Evolutionary conservation across 179 eudicot genomes (phyloP), one percentile per base, ranked within the genome.

Genomic region (Spinacia oleracea): DNA sequence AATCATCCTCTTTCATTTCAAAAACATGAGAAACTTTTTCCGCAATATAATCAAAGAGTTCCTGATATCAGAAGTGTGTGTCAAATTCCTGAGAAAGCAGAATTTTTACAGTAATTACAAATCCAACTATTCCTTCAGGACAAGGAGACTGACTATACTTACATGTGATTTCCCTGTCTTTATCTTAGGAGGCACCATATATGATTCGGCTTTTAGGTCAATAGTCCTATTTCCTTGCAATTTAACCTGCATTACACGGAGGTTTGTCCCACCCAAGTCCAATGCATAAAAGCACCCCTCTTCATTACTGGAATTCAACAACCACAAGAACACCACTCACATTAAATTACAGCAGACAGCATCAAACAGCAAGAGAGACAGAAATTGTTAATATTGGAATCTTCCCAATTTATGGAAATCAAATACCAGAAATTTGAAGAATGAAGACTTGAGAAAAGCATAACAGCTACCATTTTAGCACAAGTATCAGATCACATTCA

Each of bases 231-330:
- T 56, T 55, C 87, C 88, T 42, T 83, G 85, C 84, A 91, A 74
- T 77, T 78, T 83, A 62, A 91, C 92, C 46, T 85, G 88, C 87
- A 91, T 74, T 20, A 88, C 92, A 32, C 93, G 87, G 48, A 89
- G 88, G 77, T 91, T 91, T 82, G 97, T 90, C 72, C 97, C 97
- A 7, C 97, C 97, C 32, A 91, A 87, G 83, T 91, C 93, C 85
- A 91, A 77, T 68, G 97, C 97, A 79, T 90, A 91, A 77, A 81
- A 89, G 72, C 84, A 86, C 51, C 97, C 93, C 71, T 80, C 83
- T 70, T 90, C 93, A 66, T 84, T 78, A 63, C 93, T 91, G 79
- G 76, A 74, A 63, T 62, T 31, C 35, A 60, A 66, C 53, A 79
- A 56, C 43, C 70, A 65, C 16, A 50, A 76, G 21, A 77, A 53